These are phyloP conservation scores for Skeletonema grethae DNA, from an alignment of 108 stramenopile species.

Conservation along the genomic window DNA sequence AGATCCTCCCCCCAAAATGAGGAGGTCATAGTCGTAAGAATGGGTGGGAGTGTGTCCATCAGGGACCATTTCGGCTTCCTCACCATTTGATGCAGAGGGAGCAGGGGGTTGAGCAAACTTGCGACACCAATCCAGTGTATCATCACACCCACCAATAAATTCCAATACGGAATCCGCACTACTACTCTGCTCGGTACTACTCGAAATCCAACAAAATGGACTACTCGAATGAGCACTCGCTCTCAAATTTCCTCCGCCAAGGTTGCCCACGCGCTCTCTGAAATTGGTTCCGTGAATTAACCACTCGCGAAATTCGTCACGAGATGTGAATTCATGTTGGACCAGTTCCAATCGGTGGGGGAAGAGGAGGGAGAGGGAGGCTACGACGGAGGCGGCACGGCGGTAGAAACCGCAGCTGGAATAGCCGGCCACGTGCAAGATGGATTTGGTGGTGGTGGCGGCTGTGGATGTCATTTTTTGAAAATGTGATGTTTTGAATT, in stretches of 20 bases:
- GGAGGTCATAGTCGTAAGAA: conserved; percentile 93
- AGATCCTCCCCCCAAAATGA: conserved; percentile 97
- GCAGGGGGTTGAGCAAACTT: conserved; percentile 37
- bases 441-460: conserved; percentile 8
- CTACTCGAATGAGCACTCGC: conserved; percentile 21
- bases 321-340: conserved; percentile 70
- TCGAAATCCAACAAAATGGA: conserved; percentile 80
- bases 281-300: conserved; percentile 57
- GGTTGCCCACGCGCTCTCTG: conserved; percentile 5
- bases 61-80: conserved; percentile 26
- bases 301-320: conserved; percentile 77
- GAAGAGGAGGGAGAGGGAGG: conserved; percentile 79
- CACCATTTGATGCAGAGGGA: conserved; percentile 20
- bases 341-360: conserved; percentile 69
- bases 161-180: conserved; percentile 55
- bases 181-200: conserved; percentile 15
- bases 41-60: conserved; percentile 72
- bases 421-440: conserved; percentile 36
- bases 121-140: conserved; percentile 75
- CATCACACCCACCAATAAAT: conserved; percentile 88
- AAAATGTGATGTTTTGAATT: no score
- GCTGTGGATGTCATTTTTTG: conserved; percentile 1
- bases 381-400: conserved; percentile 66
- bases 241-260: conserved; percentile 11
- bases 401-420: conserved; percentile 78